Base-by-base conservation (phyloP, 495 filamentous ascomycete genomes). In the Penicillium diatomitis region DNA sequence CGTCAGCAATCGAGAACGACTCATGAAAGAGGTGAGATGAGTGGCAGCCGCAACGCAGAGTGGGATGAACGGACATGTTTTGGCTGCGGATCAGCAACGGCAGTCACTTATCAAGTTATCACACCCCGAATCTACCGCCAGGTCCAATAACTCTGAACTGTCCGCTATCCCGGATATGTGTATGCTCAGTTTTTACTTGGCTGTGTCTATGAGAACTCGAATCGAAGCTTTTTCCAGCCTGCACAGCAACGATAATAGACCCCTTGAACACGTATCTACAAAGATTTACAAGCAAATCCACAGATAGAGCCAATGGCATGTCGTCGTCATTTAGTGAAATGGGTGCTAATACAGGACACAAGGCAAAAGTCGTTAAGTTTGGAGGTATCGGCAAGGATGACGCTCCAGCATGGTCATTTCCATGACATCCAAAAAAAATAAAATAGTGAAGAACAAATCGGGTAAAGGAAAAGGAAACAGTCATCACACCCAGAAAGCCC, bases 291-390 rank as follows among this genome's bases (percentile, higher is more conserved):
- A 20, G 20, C 20, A 0, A 20, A 20, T 20, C 31, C 32, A 41
- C 44, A 43, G 27, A 41, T 4, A 28, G 33, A 33, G 29, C 31
- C 39, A 41, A 48, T 11, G 36, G 46, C 59, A 57, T 53, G 50
- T 62, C 56, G 46, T 63, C 55, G 60, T 63, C 60, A 61, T 57
- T 57, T 59, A 66, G 61, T 61, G 68, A 72, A 72, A 72, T 69
- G 57, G 58, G 66, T 61, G 67, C 67, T 72, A 72, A 68, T 72
- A 72, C 66, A 70, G 48, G 63, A 69, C 63, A 69, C 62, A 72
- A 62, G 62, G 58, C 63, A 59, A 68, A 58, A 50, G 66, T 72
- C 67, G 66, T 70, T 62, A 69, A 51, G 58, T 59, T 55, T 55
- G 52, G 49, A 56, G 54, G 41, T 49, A 53, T 63, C 49, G 58